Evolutionary conservation across 257 asterid genomes (phyloP), one percentile per base, ranked within the genome.

Genomic region (Nyctanthes arbortristis): DNA sequence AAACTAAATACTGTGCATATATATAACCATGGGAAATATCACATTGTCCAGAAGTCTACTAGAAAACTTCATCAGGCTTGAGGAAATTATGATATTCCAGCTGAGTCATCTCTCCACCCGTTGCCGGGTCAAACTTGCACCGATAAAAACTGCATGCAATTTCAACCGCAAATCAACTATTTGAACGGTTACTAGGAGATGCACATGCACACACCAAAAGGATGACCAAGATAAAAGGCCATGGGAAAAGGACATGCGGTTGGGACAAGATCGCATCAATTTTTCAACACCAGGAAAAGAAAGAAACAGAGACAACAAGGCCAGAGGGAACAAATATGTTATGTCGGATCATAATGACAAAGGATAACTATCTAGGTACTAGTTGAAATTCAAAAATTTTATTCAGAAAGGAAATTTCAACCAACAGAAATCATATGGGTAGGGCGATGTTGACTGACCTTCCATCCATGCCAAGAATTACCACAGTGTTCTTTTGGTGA

Each of bases 401-500:
- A 6, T 18, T 47, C 27, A 20, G 20, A 47, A 22, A 52, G 31
- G 59, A 22, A 2, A 22, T 20, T 49, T 52, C n/a, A 1, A 52
- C 14, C 30, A 9, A 52, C 29, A 52, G 59, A 52, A 52, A 24
- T 0, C 4, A 24, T 8, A 52, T 52, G 59, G 1, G 29, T 3
- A 52, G 28, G 5, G 59, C 10, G 11, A 7, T 36, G 49, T 39
- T 61, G 60, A 64, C 81, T 71, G 66, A 93, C 98, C 97, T 90
- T 76, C 98, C 98, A 85, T 93, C 96, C 86, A 90, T 74, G 85
- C 98, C 97, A 72, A 93, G 89, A 79, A 93, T 87, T 27, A 89
- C 85, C 61, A 90, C 87, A 1, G 98, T 90, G 68, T 90, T 85
- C 80, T 87, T 90, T 75, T 90, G 95, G 78, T 90, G 97, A 61